Evolutionary conservation across 352 stramenopile genomes (phyloP).

Genomic region (Thalassiosira hispida): DNA sequence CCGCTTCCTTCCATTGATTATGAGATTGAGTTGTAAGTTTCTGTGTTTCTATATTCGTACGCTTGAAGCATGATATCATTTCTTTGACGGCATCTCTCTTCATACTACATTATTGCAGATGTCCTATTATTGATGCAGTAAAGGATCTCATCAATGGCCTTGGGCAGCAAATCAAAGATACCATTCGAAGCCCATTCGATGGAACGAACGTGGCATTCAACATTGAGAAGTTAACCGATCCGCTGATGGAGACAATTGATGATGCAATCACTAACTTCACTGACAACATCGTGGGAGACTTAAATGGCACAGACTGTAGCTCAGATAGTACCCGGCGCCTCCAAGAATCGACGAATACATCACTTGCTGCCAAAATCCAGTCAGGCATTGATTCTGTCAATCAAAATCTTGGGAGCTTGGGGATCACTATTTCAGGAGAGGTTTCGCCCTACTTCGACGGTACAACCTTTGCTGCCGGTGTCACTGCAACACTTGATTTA

Average conservation of each 20-base stretch:
- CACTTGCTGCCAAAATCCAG: constrained; percentile 9
- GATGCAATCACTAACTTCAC: constrained; percentile 27
- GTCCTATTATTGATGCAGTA: constrained; percentile 20
- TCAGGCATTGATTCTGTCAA: constrained; percentile 29
- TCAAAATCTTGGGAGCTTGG: constrained; percentile 3
- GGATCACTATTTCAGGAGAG: constrained; percentile 16
- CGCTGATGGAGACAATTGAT: constrained; percentile 33
- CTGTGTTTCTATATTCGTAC: no score
- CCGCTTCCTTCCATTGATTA: neutral
- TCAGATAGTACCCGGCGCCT: constrained; percentile 4
- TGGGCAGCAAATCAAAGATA: constrained; percentile 1
- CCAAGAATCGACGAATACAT: constrained; percentile 19
- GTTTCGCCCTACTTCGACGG: constrained; percentile 28
- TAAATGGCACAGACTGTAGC: constrained; percentile 10
- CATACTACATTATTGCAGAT: no score
- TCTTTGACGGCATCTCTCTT: no score
- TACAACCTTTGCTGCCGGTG: constrained; percentile 11
- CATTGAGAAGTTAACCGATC: constrained; percentile 35
- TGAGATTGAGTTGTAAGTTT: constrained; percentile 12
- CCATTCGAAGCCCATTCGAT: constrained; percentile 20
- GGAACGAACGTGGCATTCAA: constrained; percentile 11
- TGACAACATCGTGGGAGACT: neutral
- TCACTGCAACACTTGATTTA: neutral
- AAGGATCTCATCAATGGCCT: constrained; percentile 14
- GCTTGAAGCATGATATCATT: no score